Percentiles rank a stretch among this genome's conserved stretches.
Evolutionary conservation across 768 basidiomycete genomes (phyloP).

Genomic region (Omphalotus guepiniiformis): DNA sequence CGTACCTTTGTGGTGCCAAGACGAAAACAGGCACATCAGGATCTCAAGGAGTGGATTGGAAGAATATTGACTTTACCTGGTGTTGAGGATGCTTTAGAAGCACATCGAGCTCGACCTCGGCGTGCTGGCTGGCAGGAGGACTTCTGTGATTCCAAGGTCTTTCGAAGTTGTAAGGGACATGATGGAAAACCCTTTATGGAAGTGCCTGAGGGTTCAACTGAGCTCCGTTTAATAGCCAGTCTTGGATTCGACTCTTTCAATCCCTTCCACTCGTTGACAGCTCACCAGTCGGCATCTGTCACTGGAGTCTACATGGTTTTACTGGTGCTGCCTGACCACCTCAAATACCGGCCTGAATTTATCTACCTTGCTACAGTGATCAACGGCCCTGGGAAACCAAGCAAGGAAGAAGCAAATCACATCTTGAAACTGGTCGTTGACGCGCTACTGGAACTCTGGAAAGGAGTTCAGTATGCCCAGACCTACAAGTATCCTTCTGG

Average conservation of each 20-base stretch:
- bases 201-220: slow-evolving; percentile 3
- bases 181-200: slow-evolving; percentile 17
- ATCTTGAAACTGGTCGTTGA: slow-evolving; percentile 30
- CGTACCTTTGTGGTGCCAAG: not conserved
- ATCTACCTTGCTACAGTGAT: slow-evolving; percentile 34
- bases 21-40: slow-evolving; percentile 1
- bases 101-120: not conserved
- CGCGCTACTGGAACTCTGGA: slow-evolving; percentile 29
- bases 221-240: slow-evolving; percentile 9
- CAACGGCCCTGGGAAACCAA: slow-evolving; percentile 32
- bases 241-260: slow-evolving; percentile 14
- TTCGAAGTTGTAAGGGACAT: slow-evolving; percentile 10
- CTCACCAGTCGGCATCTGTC: slow-evolving; percentile 8
- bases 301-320: slow-evolving; percentile 20
- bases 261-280: slow-evolving; percentile 6
- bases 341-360: slow-evolving; percentile 25
- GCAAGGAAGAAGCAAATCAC: slow-evolving; percentile 27
- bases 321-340: slow-evolving; percentile 33
- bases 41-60: slow-evolving; percentile 1
- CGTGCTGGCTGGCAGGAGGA: too few species aligned
- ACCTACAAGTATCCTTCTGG: slow-evolving; percentile 2
- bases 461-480: slow-evolving; percentile 21
- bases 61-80: not conserved
- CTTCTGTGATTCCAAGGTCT: not conserved
- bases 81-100: not conserved